These are phyloP conservation scores for Kodamaea restingae DNA, from an alignment of 805 yeast species.

Conservation along the genomic window DNA sequence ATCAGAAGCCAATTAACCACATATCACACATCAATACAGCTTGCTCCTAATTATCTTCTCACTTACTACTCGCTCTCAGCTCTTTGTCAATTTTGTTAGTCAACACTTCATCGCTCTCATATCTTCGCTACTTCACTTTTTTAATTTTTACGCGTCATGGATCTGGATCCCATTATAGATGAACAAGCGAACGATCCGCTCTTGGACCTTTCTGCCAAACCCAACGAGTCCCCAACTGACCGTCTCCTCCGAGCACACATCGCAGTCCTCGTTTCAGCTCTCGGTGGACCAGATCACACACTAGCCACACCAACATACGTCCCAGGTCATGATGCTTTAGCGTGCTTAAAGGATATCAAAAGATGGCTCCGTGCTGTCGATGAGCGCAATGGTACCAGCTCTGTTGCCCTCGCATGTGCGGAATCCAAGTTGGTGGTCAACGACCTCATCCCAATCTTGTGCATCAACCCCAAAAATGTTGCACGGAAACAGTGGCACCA, in stretches of 20 bases:
- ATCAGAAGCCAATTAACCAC: no score
- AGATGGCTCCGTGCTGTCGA: constrained; percentile 86
- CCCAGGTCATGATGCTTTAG: constrained; percentile 83
- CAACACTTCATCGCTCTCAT: no score
- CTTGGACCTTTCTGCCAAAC: constrained; percentile 18
- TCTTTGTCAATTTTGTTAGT: no score
- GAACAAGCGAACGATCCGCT: constrained; percentile 21
- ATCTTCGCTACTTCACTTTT: no score
- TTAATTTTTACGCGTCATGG: no score
- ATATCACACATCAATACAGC: no score
- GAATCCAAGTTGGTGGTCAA: constrained; percentile 68
- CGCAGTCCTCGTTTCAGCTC: constrained; percentile 75
- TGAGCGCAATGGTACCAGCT: constrained; percentile 62
- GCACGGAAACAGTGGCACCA: constrained; percentile 54
- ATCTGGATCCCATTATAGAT: constrained; percentile 30
- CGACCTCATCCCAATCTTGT: constrained; percentile 71
- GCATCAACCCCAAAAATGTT: constrained; percentile 17
- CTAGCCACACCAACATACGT: constrained; percentile 54
- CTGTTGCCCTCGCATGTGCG: constrained; percentile 84
- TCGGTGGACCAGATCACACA: constrained; percentile 83
- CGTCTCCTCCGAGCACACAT: constrained; percentile 64
- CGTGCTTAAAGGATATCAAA: constrained; percentile 82
- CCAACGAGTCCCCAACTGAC: constrained; percentile 33
- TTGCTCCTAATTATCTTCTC: no score
- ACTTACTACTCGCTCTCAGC: no score